A percentile compares a stretch with the other conserved stretches of the same genome.
These are phyloP conservation scores for Dysphania ambrosioides DNA, from an alignment of 148 eudicot species.

Conservation along the genomic window DNA sequence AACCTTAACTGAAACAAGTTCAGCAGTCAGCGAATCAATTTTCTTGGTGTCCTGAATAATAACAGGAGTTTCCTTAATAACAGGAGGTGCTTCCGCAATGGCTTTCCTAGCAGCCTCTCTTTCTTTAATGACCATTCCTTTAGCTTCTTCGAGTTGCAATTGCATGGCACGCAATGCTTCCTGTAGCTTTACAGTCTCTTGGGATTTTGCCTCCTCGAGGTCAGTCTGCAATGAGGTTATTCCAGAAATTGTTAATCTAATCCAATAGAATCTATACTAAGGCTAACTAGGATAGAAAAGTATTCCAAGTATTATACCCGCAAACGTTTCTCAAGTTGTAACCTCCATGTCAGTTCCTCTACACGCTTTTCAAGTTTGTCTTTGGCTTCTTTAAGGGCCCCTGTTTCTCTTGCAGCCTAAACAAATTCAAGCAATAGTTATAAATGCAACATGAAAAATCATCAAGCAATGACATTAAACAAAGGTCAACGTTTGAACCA, in stretches of 20 bases:
- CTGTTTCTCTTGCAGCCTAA: constrained; percentile 95
- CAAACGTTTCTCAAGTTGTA: constrained; percentile 82
- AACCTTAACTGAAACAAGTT: constrained; percentile 42
- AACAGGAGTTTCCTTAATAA: constrained; percentile 84
- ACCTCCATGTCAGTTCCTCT: constrained; percentile 93
- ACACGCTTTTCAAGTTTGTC: constrained; percentile 99
- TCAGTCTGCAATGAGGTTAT: constrained; percentile 54
- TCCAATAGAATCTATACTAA: neutral
- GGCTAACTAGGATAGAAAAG: neutral
- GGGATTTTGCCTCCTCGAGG: constrained; percentile 91
- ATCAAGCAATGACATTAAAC: neutral
- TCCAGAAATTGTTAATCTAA: neutral
- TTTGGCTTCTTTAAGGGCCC: constrained; percentile 98
- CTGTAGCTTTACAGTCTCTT: constrained; percentile 68
- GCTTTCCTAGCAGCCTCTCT: constrained; percentile 95
- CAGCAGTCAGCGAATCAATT: constrained; percentile 39
- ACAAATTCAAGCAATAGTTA: constrained; percentile 2
- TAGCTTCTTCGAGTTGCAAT: constrained; percentile 74
- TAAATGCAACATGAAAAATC: constrained; percentile 8
- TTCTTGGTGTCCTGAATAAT: constrained; percentile 53
- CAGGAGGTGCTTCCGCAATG: constrained; percentile 95
- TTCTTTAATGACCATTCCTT: constrained; percentile 60
- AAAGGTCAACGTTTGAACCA: constrained; percentile 40
- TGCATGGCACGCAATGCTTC: constrained; percentile 64
- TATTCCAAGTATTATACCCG: constrained; percentile 45